Base-by-base conservation (phyloP, 2,329 filamentous ascomycete species). In the Colletotrichum sp. region DNA sequence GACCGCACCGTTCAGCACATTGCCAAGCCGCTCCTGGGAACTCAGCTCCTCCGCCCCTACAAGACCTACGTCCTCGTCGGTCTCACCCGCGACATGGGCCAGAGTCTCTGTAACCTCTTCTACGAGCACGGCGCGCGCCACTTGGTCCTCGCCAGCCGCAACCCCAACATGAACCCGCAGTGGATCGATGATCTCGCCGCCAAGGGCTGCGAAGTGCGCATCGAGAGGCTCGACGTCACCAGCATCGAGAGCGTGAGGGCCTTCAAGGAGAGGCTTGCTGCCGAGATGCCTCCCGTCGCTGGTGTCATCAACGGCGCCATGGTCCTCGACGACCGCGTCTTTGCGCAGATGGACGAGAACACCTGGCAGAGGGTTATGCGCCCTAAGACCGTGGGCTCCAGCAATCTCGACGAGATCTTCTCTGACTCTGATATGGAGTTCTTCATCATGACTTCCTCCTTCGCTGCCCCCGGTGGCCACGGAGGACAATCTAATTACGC, bases 401-500 rank as follows among this genome's bases (percentile, higher is more conserved):
- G 71, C 5, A 79, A 83, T 49, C 78, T 87, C 1, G 80, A 86
- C 57, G 77, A 81, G 5, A 13, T 83, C 2, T 84, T 86, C 67
- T 49, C 69, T 28, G 65, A 81, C 8, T 52, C 73, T 2, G 36
- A 77, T 0, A 79, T 86, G n/a, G 85, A 86, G 60, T 86, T 86
- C 78, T 86, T 86, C 78, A 78, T 86, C 63, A 49, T 83, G 16
- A 82, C 86, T 64, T 84, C 83, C 1, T 86, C 85, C 0, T 30
- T 83, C 2, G 71, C 79, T 1, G 62, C 62, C 3, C 76, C 83
- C 5, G 70, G 80, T 7, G 85, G 85, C 5, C 83, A 83, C 63
- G 28, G 60, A 9, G 82, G 81, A 8, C 89, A 91, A 77, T 77
- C 83, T 4, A 88, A 86, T 77, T 91, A 91, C 74, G 79, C 81